Evolutionary conservation across 805 yeast species (phyloP).

Genomic region (Naumovozyma dairenensis): DNA sequence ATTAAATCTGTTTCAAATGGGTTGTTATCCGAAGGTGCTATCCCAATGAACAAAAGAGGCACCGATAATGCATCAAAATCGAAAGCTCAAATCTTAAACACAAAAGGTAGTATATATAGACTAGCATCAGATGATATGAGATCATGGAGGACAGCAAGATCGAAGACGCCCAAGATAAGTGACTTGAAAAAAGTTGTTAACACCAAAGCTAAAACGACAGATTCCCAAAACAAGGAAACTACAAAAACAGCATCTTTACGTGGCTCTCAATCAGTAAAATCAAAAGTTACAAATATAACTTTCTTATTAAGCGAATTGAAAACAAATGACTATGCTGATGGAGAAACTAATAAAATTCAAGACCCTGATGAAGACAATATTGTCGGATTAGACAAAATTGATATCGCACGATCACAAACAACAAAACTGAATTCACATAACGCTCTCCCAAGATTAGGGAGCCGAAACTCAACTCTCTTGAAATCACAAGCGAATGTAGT

Average conservation of each 20-base stretch:
- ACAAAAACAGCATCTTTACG: slow-evolving; percentile 7
- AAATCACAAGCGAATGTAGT: not conserved
- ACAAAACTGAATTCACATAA: slow-evolving; percentile 10
- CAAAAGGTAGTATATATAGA: slow-evolving; percentile 9
- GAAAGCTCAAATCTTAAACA: not conserved
- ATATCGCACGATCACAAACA: slow-evolving; percentile 24
- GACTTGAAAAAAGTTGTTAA: slow-evolving; percentile 22
- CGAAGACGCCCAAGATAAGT: slow-evolving; percentile 20
- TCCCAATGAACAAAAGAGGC: not conserved
- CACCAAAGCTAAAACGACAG: slow-evolving; percentile 4
- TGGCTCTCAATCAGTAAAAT: slow-evolving; percentile 29
- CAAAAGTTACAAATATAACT: slow-evolving; percentile 29
- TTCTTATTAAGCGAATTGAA: slow-evolving; percentile 27
- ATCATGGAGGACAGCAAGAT: slow-evolving; percentile 14
- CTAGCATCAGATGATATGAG: slow-evolving; percentile 11
- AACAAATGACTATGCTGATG: slow-evolving; percentile 11
- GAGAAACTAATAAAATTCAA: slow-evolving; percentile 16
- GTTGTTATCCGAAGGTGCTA: not conserved
- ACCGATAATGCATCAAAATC: slow-evolving; percentile 1
- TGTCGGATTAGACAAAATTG: slow-evolving; percentile 24
- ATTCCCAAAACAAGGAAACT: not conserved
- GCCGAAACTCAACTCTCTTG: not conserved
- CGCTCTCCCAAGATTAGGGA: not conserved
- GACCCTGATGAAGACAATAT: slow-evolving; percentile 30
- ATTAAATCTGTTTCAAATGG: not conserved